Evolutionary conservation across 2,329 filamentous ascomycete species (phyloP).

Genomic region (Pseudogymnoascus sp.): DNA sequence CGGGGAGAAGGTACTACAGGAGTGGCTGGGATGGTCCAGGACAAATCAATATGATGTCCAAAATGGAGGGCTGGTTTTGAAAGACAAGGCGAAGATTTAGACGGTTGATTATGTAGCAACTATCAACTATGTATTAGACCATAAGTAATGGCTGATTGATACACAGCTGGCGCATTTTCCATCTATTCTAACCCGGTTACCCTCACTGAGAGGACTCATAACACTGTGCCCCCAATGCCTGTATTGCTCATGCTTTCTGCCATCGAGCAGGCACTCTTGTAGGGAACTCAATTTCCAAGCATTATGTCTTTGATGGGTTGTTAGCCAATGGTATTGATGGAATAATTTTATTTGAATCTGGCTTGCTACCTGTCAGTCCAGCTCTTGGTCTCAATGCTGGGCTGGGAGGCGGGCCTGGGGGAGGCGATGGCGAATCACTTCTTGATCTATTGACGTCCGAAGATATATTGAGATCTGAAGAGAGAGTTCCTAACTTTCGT

Average conservation of each 20-base stretch:
- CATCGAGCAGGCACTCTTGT: not conserved
- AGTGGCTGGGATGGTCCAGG: slow-evolving; percentile 71
- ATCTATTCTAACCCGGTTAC: not conserved
- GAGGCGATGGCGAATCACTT: slow-evolving; percentile 33
- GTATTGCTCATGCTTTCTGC: not conserved
- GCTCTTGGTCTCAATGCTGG: slow-evolving; percentile 21
- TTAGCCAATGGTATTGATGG: not conserved
- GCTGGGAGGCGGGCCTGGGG: slow-evolving; percentile 34
- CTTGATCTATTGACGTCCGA: slow-evolving; percentile 26
- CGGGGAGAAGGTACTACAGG: slow-evolving; percentile 57
- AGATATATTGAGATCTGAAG: not conserved
- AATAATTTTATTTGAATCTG: slow-evolving; percentile 7
- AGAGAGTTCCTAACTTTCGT: not conserved
- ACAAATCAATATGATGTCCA: slow-evolving; percentile 62
- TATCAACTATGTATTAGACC: not conserved
- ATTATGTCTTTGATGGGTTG: not conserved
- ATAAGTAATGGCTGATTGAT: not conserved
- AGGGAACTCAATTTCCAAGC: not conserved
- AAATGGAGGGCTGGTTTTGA: slow-evolving; percentile 51
- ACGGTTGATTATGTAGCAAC: not conserved
- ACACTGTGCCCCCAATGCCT: not conserved
- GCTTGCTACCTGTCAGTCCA: slow-evolving; percentile 13
- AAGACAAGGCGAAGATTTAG: slow-evolving; percentile 37
- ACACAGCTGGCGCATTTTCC: not conserved
- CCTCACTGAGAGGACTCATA: not conserved